Evolutionary conservation across 306 rosid species (phyloP), one percentile per base, ranked within the genome.

Genomic region (Rosa rugosa): DNA sequence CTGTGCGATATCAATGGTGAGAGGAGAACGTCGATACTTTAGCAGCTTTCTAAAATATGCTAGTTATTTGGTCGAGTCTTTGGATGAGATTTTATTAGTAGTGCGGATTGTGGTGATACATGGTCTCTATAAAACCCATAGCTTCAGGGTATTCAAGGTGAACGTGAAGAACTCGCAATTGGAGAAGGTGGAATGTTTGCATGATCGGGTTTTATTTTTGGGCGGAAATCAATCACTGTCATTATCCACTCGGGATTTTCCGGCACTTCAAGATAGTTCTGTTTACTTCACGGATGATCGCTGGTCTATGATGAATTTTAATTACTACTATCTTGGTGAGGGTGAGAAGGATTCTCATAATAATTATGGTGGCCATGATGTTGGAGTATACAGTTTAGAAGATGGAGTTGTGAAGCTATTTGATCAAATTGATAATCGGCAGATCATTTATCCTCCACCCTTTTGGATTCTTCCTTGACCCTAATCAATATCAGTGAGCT

Each of bases 31-130:
- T 11, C 2, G 11, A 44, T 44, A 8, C 11, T 44, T 8, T 8
- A 8, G 45, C 2, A 0, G 18, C 56, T 16, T 0, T 5, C 8
- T 2, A 51, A 18, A 2, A 51, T 17, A 5, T 5, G 22, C 8
- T 6, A 51, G 2, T 16, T 51, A 51, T 6, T 79, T 79, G 77
- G 77, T 72, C 34, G 77, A 79, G 75, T 49, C 54, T 6, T 44
- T 44, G 72, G 82, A 56, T 34, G 66, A 72, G 46, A 41, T 79
- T 22, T 22, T 72, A 53, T 10, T 40, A 5, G 66, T 49, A 14
- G 45, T 6, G 3, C 40, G 46, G 16, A 13, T 38, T 49, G 6
- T 25, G 8, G 8, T 5, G 8, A 6, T 1, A 4, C 3, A 2
- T 51, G 8, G 23, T 4, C 25, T 25, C 4, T 0, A 54, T n/a